Percentiles rank a stretch among this genome's conserved stretches.
Evolutionary conservation across 208 protist species (phyloP).

Genomic region (Histomonas meleagridis): DNA sequence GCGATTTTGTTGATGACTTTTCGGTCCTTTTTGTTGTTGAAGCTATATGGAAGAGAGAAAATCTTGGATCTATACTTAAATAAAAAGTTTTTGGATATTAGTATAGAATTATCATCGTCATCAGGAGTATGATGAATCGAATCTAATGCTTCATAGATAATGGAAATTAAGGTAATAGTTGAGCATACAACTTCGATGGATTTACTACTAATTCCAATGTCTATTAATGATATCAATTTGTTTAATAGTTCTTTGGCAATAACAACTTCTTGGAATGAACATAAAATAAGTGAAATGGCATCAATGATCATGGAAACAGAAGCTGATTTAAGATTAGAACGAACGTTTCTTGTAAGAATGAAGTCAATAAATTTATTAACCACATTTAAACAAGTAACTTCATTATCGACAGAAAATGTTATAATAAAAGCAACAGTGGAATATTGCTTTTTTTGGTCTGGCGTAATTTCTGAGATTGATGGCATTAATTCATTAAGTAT

Average conservation of each 20-base stretch:
- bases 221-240: neutral
- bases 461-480: neutral
- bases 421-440: neutral
- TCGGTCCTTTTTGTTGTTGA: neutral
- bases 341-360: neutral
- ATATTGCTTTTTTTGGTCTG: neutral
- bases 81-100: neutral
- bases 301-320: neutral
- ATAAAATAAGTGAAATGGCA: neutral
- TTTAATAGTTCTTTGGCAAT: neutral
- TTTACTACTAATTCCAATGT: neutral
- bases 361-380: neutral
- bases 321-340: neutral
- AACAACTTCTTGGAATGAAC: neutral
- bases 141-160: constrained; percentile 1
- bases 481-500: neutral
- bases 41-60: neutral
- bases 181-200: neutral
- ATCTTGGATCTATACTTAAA: neutral
- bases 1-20: neutral
- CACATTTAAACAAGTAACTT: neutral
- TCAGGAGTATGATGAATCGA: neutral
- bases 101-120: neutral
- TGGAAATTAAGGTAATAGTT: neutral
- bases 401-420: neutral